These are phyloP conservation scores for Penicillium fimorum DNA, from an alignment of 495 filamentous ascomycete species.

Conservation along the genomic window DNA sequence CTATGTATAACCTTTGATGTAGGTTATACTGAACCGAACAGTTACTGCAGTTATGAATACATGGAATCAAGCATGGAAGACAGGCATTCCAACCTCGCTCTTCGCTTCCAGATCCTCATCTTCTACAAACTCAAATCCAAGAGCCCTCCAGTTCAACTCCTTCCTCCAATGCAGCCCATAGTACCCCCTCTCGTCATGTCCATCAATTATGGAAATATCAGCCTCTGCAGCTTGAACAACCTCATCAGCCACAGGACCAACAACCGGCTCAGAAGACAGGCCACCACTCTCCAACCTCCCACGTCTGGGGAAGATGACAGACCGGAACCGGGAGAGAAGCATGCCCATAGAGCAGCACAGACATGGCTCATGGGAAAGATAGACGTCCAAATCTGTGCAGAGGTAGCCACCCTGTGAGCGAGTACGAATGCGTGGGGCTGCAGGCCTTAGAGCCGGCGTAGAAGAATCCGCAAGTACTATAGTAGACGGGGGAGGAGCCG, in stretches of 20 bases:
- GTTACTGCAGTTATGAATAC: not conserved
- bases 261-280: slow-evolving; percentile 38
- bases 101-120: slow-evolving; percentile 10
- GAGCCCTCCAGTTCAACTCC: slow-evolving; percentile 89
- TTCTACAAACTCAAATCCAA: slow-evolving; percentile 78
- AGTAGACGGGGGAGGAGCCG: slow-evolving; percentile 20
- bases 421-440: slow-evolving; percentile 36
- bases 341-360: slow-evolving; percentile 96
- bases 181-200: slow-evolving; percentile 51
- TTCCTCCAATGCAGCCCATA: slow-evolving; percentile 91
- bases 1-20: not conserved
- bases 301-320: slow-evolving; percentile 70
- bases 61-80: slow-evolving; percentile 20
- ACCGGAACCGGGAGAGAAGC: slow-evolving; percentile 82
- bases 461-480: not conserved
- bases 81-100: slow-evolving; percentile 2
- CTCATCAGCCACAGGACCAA: slow-evolving; percentile 18
- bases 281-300: slow-evolving; percentile 43
- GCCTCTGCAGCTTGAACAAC: slow-evolving; percentile 24
- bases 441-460: not conserved
- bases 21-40: not conserved
- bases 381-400: slow-evolving; percentile 86
- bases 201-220: slow-evolving; percentile 47
- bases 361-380: slow-evolving; percentile 91
- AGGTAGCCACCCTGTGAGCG: slow-evolving; percentile 77